phyloP scores from a whole-genome alignment of 805 yeast genomes.

The Candida vaughaniae region DNA sequence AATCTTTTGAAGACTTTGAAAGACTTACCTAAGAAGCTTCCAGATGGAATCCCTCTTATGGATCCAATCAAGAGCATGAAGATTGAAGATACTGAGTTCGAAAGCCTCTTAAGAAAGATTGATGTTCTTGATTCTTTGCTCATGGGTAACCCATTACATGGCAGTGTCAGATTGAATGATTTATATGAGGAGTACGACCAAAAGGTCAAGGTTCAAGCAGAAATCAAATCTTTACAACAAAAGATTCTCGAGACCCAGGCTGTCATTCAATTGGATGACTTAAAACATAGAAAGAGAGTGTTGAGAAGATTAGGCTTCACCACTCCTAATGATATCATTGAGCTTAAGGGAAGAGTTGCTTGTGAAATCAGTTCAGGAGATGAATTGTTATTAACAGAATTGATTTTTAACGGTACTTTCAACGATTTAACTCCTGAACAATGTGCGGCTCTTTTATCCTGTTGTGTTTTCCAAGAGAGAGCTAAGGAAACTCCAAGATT shows the following conservation, averaged over 20 bases:
- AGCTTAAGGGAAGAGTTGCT: constrained; percentile 95
- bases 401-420: constrained; percentile 93
- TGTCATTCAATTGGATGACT: constrained; percentile 89
- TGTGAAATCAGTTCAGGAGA: constrained; percentile 94
- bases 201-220: constrained; percentile 60
- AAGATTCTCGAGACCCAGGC: constrained; percentile 84
- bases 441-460: constrained; percentile 86
- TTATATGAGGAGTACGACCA: constrained; percentile 63
- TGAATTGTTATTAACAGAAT: constrained; percentile 81
- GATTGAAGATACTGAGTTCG: constrained; percentile 79
- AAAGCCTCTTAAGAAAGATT: constrained; percentile 67
- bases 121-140: constrained; percentile 79
- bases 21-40: constrained; percentile 80
- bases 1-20: constrained; percentile 66
- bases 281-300: constrained; percentile 90
- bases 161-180: constrained; percentile 58
- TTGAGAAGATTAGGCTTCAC: constrained; percentile 89
- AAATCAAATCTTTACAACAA: constrained; percentile 58
- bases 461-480: constrained; percentile 96
- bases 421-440: constrained; percentile 85
- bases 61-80: constrained; percentile 94
- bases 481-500: constrained; percentile 85
- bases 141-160: constrained; percentile 64
- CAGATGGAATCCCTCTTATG: constrained; percentile 86
- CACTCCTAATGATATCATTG: constrained; percentile 84